Evolutionary conservation across 768 basidiomycete genomes (phyloP).

Genomic region (Collybia sordida): DNA sequence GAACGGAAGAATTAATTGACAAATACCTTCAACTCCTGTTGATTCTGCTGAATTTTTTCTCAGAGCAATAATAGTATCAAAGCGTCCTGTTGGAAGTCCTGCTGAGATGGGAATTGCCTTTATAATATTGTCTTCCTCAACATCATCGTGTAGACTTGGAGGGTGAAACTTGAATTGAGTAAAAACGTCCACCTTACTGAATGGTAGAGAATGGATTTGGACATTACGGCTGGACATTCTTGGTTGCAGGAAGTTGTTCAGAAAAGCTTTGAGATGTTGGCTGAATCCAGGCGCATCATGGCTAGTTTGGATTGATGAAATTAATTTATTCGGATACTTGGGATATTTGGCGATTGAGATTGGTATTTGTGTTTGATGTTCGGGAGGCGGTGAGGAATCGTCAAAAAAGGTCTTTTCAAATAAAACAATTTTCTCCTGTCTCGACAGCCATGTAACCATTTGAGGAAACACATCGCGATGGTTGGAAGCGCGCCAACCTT

Average conservation of each 20-base stretch:
- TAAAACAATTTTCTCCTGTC: slow-evolving; percentile 31
- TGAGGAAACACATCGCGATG: slow-evolving; percentile 26
- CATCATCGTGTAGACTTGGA: slow-evolving; percentile 14
- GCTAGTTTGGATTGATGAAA: slow-evolving; percentile 8
- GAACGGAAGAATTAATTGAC: background rate
- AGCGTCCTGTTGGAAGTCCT: slow-evolving; percentile 13
- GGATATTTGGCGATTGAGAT: slow-evolving; percentile 3
- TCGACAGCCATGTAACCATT: slow-evolving; percentile 36
- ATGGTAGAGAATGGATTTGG: slow-evolving; percentile 11
- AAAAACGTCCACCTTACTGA: slow-evolving; percentile 18
- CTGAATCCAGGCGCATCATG: slow-evolving; percentile 21
- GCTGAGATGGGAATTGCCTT: slow-evolving; percentile 17
- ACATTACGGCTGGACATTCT: background rate
- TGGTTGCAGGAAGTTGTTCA: slow-evolving; percentile 20
- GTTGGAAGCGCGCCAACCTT: slow-evolving; percentile 27
- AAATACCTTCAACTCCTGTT: slow-evolving; percentile 18
- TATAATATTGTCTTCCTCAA: slow-evolving; percentile 14
- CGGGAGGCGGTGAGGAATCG: no score
- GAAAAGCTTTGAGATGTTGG: slow-evolving; percentile 19
- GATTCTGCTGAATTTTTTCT: slow-evolving; percentile 16
- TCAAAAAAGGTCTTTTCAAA: background rate
- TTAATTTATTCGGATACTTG: slow-evolving; percentile 12
- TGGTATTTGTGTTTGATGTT: background rate
- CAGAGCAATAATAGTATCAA: slow-evolving; percentile 24
- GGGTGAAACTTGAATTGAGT: slow-evolving; percentile 21